These are phyloP conservation scores for Fagopyrum tataricum DNA, from an alignment of 148 eudicot species.

Conservation along the genomic window DNA sequence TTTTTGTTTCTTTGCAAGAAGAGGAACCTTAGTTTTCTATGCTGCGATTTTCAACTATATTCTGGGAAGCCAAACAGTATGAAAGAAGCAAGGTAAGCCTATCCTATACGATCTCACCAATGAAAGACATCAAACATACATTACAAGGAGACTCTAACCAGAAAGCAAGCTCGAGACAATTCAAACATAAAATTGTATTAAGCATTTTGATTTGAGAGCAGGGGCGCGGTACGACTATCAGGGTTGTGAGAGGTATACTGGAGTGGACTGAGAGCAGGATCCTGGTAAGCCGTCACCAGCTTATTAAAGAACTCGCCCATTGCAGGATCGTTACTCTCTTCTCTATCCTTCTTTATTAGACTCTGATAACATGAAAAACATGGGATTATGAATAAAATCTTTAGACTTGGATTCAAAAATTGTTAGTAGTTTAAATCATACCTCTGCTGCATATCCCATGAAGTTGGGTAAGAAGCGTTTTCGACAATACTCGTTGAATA, in stretches of 20 bases:
- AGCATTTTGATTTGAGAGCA: conserved; percentile 22
- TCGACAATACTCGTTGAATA: conserved; percentile 71
- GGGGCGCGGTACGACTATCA: conserved; percentile 32
- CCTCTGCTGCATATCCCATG: conserved; percentile 53
- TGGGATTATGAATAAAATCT: neutral
- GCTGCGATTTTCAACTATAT: neutral
- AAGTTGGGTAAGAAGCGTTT: conserved; percentile 72
- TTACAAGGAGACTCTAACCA: neutral
- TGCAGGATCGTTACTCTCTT: conserved; percentile 33
- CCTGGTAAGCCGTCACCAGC: conserved; percentile 39
- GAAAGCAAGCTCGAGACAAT: neutral
- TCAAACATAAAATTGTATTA: neutral
- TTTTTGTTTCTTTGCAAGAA: neutral
- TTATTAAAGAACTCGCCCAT: conserved; percentile 43
- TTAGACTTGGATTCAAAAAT: too few species aligned
- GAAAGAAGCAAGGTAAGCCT: neutral
- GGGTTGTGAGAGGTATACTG: conserved; percentile 20
- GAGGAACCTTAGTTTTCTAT: neutral
- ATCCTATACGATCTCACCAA: neutral
- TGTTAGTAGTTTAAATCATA: conserved; percentile 17
- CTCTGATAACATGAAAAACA: conserved; percentile 24
- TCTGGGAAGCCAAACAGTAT: neutral
- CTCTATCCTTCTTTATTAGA: conserved; percentile 55
- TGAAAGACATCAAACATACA: neutral
- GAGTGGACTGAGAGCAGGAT: conserved; percentile 46